These are phyloP conservation scores for Agastache rugosa DNA, from an alignment of 257 asterid species.

Conservation along the genomic window DNA sequence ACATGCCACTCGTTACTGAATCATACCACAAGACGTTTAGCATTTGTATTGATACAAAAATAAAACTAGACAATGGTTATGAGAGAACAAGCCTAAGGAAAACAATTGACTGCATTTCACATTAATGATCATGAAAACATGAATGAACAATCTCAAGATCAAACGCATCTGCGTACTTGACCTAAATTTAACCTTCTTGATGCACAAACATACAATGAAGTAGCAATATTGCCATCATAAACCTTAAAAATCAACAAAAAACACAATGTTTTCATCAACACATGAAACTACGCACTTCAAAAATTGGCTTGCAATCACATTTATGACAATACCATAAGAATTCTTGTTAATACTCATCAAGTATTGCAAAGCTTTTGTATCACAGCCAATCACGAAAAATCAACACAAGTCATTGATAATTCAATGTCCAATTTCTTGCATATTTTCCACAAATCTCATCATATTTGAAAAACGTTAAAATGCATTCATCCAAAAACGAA, in stretches of 20 bases:
- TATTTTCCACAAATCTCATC: neutral
- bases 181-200: neutral
- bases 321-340: neutral
- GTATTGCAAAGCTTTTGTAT: neutral
- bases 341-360: neutral
- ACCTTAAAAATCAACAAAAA: neutral
- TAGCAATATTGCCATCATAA: neutral
- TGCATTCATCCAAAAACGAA: neutral
- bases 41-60: neutral
- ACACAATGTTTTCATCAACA: neutral
- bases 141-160: slow-evolving; percentile 3
- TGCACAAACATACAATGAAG: neutral
- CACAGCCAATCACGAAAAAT: slow-evolving; percentile 26
- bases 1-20: slow-evolving; percentile 5
- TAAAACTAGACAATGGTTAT: neutral
- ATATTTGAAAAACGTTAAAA: neutral
- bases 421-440: neutral
- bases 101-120: neutral
- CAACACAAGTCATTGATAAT: neutral
- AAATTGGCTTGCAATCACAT: neutral
- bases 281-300: slow-evolving; percentile 3
- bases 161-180: neutral
- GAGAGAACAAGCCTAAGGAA: slow-evolving; percentile 15
- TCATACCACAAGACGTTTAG: neutral
- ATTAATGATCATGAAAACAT: neutral